Evolutionary conservation across 2,329 filamentous ascomycete species (phyloP), one percentile per base, ranked within the genome.

Genomic region (Xylogone sp.): DNA sequence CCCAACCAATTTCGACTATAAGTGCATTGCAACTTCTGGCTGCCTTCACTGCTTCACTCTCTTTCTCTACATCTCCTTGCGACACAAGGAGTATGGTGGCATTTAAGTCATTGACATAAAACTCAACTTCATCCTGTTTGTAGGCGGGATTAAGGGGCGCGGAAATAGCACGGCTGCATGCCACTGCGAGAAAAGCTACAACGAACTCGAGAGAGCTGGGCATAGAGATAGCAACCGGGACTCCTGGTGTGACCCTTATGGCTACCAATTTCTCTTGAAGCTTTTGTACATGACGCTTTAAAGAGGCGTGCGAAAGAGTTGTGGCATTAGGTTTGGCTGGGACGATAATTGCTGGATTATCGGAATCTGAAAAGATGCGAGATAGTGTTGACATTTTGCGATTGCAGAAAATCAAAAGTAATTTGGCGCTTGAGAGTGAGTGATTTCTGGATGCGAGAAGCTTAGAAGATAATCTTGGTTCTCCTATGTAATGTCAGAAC

Each of bases 111-210:
- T 89, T 84, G 63, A 93, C 90, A 70, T 91, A 93, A 70, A 92
- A 92, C 66, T 92, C 88, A 66, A 91, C 92, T 68, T 93, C 88
- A 50, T 82, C 83, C 70, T 92, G 87, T 73, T 90, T 92, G 75
- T 92, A 93, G 22, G 83, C 84, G 42, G 88, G 83, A 69, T 93
- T 93, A 60, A 93, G 73, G 10, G 88, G 88, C 2, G 88, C 88
- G 13, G 88, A 88, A 58, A 92, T 84, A 20, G 78, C 86, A 58
- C 88, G 81, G 73, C 92, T 88, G 81, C 84, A 88, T 16, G 87
- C 82, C 13, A 84, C 79, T 20, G 88, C 88, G 45, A 92, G 78
- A 71, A 93, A 93, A 4, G 87, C 83, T 44, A 92, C 83, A 65
- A 93, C 86, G 71, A 92, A 92, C 66, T 90, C 87, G 68, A 89